These are phyloP conservation scores for Tausonia pullulans DNA, from an alignment of 1,284 basidiomycete species.

Conservation along the genomic window DNA sequence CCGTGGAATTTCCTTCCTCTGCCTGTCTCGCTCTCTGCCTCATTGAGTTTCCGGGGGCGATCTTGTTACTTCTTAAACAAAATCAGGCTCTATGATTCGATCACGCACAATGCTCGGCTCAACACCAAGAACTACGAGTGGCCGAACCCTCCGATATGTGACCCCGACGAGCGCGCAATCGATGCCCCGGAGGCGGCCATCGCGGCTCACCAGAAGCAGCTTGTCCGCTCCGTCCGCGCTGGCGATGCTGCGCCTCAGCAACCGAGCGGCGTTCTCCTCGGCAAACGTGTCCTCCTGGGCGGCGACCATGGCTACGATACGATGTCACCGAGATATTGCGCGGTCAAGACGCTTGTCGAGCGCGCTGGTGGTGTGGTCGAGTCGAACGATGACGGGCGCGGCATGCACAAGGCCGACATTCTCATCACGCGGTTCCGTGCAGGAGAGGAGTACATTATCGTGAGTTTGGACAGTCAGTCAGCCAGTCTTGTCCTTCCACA, in stretches of 20 bases:
- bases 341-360: slow-evolving; percentile 45
- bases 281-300: too few relatives aligned
- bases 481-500: neutral
- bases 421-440: slow-evolving; percentile 55
- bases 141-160: slow-evolving; percentile 38
- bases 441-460: slow-evolving; percentile 54
- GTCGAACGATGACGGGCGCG: slow-evolving; percentile 36
- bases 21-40: neutral
- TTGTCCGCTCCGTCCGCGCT: too few relatives aligned
- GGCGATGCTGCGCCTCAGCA: too few relatives aligned
- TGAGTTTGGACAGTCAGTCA: slow-evolving; percentile 15
- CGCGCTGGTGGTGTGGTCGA: slow-evolving; percentile 49
- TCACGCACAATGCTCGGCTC: slow-evolving; percentile 48
- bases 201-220: too few relatives aligned
- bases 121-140: slow-evolving; percentile 56
- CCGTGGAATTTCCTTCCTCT: too few relatives aligned
- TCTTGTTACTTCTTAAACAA: too few relatives aligned
- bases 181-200: neutral
- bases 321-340: slow-evolving; percentile 35
- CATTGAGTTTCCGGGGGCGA: too few relatives aligned
- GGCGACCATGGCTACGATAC: slow-evolving; percentile 1
- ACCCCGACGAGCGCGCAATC: slow-evolving; percentile 8
- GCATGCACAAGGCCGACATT: slow-evolving; percentile 46
- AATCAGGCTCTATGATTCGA: slow-evolving; percentile 47
- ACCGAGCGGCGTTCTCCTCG: too few relatives aligned